A percentile compares a stretch with the other conserved stretches of the same genome.
Evolutionary conservation across 2,329 filamentous ascomycete species (phyloP).

Genomic region (Neofusicoccum cordaticola): DNA sequence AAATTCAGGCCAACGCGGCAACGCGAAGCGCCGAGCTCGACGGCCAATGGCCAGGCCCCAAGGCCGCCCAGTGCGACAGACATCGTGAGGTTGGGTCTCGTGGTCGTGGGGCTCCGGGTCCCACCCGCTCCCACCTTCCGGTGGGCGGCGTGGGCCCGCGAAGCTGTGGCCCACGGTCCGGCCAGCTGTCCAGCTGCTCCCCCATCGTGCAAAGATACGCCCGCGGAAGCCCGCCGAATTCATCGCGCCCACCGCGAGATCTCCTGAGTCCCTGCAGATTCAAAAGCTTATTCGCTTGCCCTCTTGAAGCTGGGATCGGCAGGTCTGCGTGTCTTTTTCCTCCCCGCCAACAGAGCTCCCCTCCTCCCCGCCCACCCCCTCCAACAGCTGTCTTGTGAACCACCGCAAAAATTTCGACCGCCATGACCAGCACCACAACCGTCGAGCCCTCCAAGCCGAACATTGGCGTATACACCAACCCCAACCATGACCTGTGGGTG

Average conservation of each 20-base stretch:
- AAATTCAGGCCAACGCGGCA: background rate
- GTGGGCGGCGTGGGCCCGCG: slow-evolving; percentile 4
- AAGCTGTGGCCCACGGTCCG: background rate
- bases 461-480: slow-evolving; percentile 95
- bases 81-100: slow-evolving; percentile 1
- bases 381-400: background rate
- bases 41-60: background rate
- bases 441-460: slow-evolving; percentile 69
- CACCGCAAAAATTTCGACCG: slow-evolving; percentile 26
- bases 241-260: slow-evolving; percentile 7
- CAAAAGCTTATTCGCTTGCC: slow-evolving; percentile 3
- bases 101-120: slow-evolving; percentile 3
- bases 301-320: slow-evolving; percentile 4
- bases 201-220: background rate
- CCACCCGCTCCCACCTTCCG: background rate
- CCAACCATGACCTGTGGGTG: slow-evolving; percentile 87
- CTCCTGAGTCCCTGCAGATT: background rate
- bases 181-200: background rate
- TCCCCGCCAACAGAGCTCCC: background rate
- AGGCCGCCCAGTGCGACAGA: background rate
- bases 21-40: background rate
- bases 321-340: background rate
- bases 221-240: background rate
- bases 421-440: slow-evolving; percentile 31
- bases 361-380: background rate